phyloP scores from a whole-genome alignment of 306 rosid genomes.

The Ormosia emarginata region DNA sequence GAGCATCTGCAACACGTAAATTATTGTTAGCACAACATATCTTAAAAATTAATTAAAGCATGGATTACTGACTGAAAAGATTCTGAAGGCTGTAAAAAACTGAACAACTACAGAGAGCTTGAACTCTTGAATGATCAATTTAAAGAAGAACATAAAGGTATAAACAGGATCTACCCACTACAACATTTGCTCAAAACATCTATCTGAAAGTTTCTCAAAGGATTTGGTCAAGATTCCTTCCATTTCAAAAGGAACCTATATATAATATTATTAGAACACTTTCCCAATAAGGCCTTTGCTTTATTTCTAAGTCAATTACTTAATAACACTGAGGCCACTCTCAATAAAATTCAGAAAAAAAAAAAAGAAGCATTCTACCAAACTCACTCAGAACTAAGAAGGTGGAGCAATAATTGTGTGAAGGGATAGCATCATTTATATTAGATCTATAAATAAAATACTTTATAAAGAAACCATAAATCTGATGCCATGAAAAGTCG shows the following conservation, averaged over 20 bases:
- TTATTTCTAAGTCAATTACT: not conserved
- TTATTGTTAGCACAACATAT: not conserved
- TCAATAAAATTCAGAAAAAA: conserved; percentile 14
- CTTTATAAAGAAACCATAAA: not conserved
- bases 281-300: not conserved
- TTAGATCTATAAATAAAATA: not conserved
- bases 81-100: not conserved
- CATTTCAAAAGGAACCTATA: not conserved
- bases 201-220: not conserved
- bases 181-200: not conserved
- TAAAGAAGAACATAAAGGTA: not conserved
- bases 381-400: not conserved
- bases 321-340: not conserved
- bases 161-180: not conserved
- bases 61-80: conserved; percentile 1
- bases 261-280: not conserved
- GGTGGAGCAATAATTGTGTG: not conserved
- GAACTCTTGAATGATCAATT: not conserved
- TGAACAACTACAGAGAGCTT: not conserved
- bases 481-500: not conserved
- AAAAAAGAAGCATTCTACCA: no score
- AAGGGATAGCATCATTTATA: not conserved
- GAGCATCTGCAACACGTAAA: conserved; percentile 4
- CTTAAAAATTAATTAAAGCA: not conserved
- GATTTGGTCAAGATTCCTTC: not conserved